Conservation (phyloP, 768 basidiomycete genomes). For the Suillus subaureus region DNA sequence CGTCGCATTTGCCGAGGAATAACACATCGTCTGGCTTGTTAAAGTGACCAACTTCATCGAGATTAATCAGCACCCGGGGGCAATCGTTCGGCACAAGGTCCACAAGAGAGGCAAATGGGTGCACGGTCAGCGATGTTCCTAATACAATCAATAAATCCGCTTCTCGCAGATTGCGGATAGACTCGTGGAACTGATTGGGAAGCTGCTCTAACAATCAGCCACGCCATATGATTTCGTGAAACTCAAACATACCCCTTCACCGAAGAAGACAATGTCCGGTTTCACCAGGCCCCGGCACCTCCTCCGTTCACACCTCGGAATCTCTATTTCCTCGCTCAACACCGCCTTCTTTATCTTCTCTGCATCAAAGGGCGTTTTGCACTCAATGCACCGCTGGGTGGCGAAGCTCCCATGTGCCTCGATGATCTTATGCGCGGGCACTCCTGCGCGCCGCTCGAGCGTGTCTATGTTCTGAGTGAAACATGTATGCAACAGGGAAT, state of each 20-base stretch:
- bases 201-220: slow-evolving; percentile 48
- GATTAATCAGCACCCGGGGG: slow-evolving; percentile 88
- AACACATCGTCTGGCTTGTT: slow-evolving; percentile 61
- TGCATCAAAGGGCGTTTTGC: slow-evolving; percentile 57
- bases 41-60: slow-evolving; percentile 77
- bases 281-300: slow-evolving; percentile 77
- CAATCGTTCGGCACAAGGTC: slow-evolving; percentile 53
- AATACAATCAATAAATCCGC: slow-evolving; percentile 90
- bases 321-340: slow-evolving; percentile 47
- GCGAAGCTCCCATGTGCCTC: slow-evolving; percentile 99
- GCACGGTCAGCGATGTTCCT: slow-evolving; percentile 86
- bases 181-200: slow-evolving; percentile 64
- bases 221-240: slow-evolving; percentile 1
- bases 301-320: slow-evolving; percentile 59
- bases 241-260: slow-evolving; percentile 61
- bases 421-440: slow-evolving; percentile 72
- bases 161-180: slow-evolving; percentile 52
- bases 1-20: slow-evolving; percentile 72
- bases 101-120: slow-evolving; percentile 84
- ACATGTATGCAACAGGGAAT: slow-evolving; percentile 69
- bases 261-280: slow-evolving; percentile 96
- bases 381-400: slow-evolving; percentile 79
- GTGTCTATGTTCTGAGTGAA: slow-evolving; percentile 96
- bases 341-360: slow-evolving; percentile 71
- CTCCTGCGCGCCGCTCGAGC: slow-evolving; percentile 81